Evolutionary conservation across 805 yeast species (phyloP).

Genomic region (Yarrowia sp.): DNA sequence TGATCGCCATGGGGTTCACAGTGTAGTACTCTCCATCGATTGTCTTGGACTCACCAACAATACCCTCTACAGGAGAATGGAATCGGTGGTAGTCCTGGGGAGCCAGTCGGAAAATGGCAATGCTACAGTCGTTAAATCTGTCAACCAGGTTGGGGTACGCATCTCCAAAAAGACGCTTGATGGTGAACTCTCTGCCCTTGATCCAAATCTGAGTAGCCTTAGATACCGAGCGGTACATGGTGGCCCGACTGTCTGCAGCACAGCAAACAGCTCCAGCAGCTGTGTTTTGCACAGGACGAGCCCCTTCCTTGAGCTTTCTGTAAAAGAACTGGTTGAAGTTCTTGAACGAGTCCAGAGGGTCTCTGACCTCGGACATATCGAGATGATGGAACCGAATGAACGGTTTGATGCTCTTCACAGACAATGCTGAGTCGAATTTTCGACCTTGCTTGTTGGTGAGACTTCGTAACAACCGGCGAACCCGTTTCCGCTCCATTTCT

Average conservation of each 20-base stretch:
- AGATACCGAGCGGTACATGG: slow-evolving; percentile 57
- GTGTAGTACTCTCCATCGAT: slow-evolving; percentile 92
- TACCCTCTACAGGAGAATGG: slow-evolving; percentile 82
- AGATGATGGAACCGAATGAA: slow-evolving; percentile 81
- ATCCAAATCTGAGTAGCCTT: slow-evolving; percentile 80
- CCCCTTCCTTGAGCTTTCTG: slow-evolving; percentile 65
- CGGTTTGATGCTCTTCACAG: slow-evolving; percentile 63
- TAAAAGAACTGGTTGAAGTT: slow-evolving; percentile 90
- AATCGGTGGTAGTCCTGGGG: slow-evolving; percentile 97
- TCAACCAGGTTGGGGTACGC: slow-evolving; percentile 40
- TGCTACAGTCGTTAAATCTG: slow-evolving; percentile 51
- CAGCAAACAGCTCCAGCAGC: slow-evolving; percentile 49
- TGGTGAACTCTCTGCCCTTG: slow-evolving; percentile 73
- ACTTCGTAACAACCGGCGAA: slow-evolving; percentile 58
- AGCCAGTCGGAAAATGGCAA: slow-evolving; percentile 83
- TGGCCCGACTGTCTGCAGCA: slow-evolving; percentile 85
- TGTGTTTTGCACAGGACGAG: slow-evolving; percentile 65
- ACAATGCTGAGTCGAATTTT: slow-evolving; percentile 71
- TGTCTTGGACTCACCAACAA: slow-evolving; percentile 57
- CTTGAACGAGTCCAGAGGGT: slow-evolving; percentile 49
- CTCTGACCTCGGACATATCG: slow-evolving; percentile 65
- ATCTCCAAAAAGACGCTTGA: slow-evolving; percentile 55
- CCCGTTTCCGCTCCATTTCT: slow-evolving; percentile 53
- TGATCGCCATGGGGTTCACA: slow-evolving; percentile 94
- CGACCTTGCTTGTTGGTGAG: slow-evolving; percentile 77